Conservation (phyloP, 106 monocot species). For the Phalaenopsis aphrodite region DNA sequence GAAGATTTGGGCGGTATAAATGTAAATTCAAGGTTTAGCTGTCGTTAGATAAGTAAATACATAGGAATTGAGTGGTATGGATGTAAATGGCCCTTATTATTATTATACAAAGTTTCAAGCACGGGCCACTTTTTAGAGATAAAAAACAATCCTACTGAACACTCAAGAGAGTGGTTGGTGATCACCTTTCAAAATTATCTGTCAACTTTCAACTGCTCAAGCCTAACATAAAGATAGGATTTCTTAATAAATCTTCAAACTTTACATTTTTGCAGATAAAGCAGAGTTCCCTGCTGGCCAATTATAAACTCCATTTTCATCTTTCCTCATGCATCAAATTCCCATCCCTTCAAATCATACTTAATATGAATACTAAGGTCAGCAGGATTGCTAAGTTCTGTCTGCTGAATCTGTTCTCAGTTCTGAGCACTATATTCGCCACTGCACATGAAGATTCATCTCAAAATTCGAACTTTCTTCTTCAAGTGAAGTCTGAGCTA, state of each 20-base stretch:
- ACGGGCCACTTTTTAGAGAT: background rate
- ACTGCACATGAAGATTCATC: constrained; percentile 16
- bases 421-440: background rate
- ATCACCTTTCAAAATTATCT: background rate
- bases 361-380: constrained; percentile 12
- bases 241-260: background rate
- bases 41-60: too few relatives aligned
- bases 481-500: constrained; percentile 51
- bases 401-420: background rate
- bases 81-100: too few relatives aligned
- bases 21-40: too few relatives aligned
- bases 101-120: too few relatives aligned
- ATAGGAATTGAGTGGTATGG: too few relatives aligned
- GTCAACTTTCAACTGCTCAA: constrained; percentile 24
- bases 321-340: background rate
- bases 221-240: constrained; percentile 3
- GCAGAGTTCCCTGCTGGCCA: background rate
- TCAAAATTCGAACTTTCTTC: constrained; percentile 28
- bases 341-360: constrained; percentile 4
- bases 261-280: background rate
- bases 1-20: too few relatives aligned
- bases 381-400: background rate
- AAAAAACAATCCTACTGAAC: background rate
- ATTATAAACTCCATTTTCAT: background rate
- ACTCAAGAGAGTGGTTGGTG: background rate